Evolutionary conservation across 345 rosid species (phyloP), one percentile per base, ranked within the genome.

Genomic region (Sisymbrium irio): DNA sequence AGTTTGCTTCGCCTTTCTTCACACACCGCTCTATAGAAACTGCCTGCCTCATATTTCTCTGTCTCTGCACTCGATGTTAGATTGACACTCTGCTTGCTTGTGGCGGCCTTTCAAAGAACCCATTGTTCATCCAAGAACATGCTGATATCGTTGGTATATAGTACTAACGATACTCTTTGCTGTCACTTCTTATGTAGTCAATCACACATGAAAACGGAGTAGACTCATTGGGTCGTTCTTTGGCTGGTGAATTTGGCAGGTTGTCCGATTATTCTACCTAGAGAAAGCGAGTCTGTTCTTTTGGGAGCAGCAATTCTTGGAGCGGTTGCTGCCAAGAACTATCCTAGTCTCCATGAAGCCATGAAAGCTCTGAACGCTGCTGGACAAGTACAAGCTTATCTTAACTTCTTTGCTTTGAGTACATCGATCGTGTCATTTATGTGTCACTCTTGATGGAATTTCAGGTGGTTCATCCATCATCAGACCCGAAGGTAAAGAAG

Each of bases 301-400:
- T 73, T 94, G 67, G 97, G 97, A 80, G 96, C 93, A 76, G 92
- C 99, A 15, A 94, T 92, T 80, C 95, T 94, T 12, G 98, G 98
- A 66, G 88, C 90, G 4, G 96, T 91, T 59, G 95, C 95, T 65
- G 83, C 89, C 62, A 91, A 87, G 83, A 83, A 71, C 75, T 88
- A 89, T 56, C 72, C 83, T 28, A 84, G 86, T 79, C 84, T 92
- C 46, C 80, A 33, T 49, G 91, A 94, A 78, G 98, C 93, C 71
- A 88, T 91, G 98, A 91, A 82, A 82, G 89, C 89, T 22, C 81
- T 89, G 45, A 89, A 85, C 74, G 96, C 89, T 6, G 89, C 98
- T 68, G 97, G 98, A 73, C 90, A 86, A 88, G 98, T 89, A 81
- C 39, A 61, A 25, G 0, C 56, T 64, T 3, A 7, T 49, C 61